Evolutionary conservation across 257 asterid species (phyloP).

Genomic region (Ligustrum vulgare): DNA sequence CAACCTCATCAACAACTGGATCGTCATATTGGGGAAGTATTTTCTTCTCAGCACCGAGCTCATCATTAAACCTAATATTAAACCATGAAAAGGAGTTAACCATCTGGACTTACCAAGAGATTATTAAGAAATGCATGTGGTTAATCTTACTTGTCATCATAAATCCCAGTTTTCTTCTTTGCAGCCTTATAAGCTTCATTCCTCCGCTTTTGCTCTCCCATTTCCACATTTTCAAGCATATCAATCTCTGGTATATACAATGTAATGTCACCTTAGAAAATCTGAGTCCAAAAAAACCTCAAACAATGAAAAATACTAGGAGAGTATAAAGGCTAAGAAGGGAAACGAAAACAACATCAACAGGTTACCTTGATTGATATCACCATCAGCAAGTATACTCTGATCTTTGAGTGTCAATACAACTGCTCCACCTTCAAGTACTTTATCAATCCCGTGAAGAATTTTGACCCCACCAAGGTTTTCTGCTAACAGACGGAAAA

Average conservation of each 20-base stretch:
- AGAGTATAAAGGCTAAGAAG: constrained; percentile 12
- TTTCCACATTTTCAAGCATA: constrained; percentile 95
- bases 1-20: constrained; percentile 82
- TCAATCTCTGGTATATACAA: constrained; percentile 95
- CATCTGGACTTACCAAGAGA: constrained; percentile 4
- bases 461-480: constrained; percentile 80
- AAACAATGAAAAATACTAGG: constrained; percentile 36
- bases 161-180: constrained; percentile 79
- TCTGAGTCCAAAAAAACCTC: constrained; percentile 83
- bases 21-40: constrained; percentile 97
- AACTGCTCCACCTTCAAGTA: constrained; percentile 92
- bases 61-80: constrained; percentile 67
- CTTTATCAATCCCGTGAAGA: constrained; percentile 92
- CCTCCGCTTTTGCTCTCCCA: constrained; percentile 94
- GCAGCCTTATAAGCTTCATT: constrained; percentile 87
- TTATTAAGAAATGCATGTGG: constrained; percentile 11
- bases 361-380: constrained; percentile 73
- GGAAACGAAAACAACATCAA: constrained; percentile 10
- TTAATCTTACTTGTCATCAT: constrained; percentile 72
- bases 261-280: constrained; percentile 83
- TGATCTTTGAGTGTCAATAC: constrained; percentile 96
- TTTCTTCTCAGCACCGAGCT: constrained; percentile 54
- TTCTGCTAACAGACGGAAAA: constrained; percentile 35
- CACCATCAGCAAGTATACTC: constrained; percentile 84
- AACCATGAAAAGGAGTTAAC: constrained; percentile 18